phyloP scores from a whole-genome alignment of 2,329 filamentous ascomycete genomes.

The Cordyceps farinosa region DNA sequence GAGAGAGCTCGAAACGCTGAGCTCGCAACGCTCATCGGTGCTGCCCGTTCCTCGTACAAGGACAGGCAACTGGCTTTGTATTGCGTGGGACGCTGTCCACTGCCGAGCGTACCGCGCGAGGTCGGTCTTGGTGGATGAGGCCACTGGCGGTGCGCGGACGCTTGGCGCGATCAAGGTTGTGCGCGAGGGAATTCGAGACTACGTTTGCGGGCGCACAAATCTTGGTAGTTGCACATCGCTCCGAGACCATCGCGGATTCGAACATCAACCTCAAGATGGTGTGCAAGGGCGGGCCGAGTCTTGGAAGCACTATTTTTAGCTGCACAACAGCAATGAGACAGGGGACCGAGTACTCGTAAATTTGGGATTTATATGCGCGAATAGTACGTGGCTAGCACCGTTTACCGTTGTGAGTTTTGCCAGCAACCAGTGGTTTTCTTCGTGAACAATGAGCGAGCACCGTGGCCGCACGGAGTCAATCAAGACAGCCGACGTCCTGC shows the following conservation, averaged over 20 bases:
- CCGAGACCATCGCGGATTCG: neutral
- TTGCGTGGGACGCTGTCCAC: conserved; percentile 49
- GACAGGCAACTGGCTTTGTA: conserved; percentile 64
- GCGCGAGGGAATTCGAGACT: neutral
- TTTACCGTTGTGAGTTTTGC: no score
- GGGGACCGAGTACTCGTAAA: no score
- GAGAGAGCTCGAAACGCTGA: neutral
- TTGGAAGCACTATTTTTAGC: no score
- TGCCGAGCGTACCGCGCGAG: neutral
- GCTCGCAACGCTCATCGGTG: neutral
- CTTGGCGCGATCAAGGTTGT: neutral
- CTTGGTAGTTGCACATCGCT: conserved; percentile 2
- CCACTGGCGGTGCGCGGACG: neutral
- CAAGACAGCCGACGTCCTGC: no score
- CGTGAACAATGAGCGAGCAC: no score
- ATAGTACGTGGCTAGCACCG: no score
- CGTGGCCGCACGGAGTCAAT: no score
- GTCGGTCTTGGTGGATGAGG: neutral
- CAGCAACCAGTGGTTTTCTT: no score
- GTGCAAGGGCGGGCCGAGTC: no score
- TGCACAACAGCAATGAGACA: no score
- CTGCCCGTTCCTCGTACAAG: conserved; percentile 51
- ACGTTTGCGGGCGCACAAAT: neutral
- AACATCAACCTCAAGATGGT: neutral
- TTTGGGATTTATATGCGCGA: no score